Base-by-base conservation (phyloP, 306 rosid species). In the Vigna hirtella region DNA sequence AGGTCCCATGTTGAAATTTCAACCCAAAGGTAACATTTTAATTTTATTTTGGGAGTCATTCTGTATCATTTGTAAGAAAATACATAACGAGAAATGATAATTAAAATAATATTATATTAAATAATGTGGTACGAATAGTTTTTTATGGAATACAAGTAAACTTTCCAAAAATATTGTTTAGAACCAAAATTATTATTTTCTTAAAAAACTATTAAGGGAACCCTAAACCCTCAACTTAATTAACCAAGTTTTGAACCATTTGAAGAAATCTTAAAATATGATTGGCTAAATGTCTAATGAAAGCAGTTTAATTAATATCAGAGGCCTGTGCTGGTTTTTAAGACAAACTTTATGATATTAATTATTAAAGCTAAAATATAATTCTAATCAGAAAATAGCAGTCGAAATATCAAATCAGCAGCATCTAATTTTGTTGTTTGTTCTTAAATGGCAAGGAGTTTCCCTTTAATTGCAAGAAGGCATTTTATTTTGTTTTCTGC, bases 1-100 rank as follows among this genome's bases (percentile, higher is more conserved):
- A 26, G 71, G 89, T 71, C 89, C 87, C 82, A 81, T 82, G 50
- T 73, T 74, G 85, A 84, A 88, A 80, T 81, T 78, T 76, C 72
- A 76, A 73, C 81, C 59, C 82, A 72, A 55, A 59, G 83, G 8
- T 72, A 70, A 6, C 48, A 2, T 43, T 42, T 66, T 10, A 4
- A 40, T 40, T 40, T 65, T 9, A 17, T 38, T 38, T 65, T 38
- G 12, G 1, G 18, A n/a, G 49, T 38, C 0, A 4, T n/a, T 36
- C 18, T 5, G 40, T 17, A n/a, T 7, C 50, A 18, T 36, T 64
- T 9, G 17, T 64, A 30, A 38, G 1, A n/a, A 64, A 38, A 17
- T 34, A 38, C 17, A 38, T n/a, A 9, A 64, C 16, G 26, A 58
- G 3, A 61, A 4, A 5, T 2, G 14, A 4, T 32, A 34, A 34